These are phyloP conservation scores for Dittrichia graveolens DNA, from an alignment of 129 eudicot species.

Conservation along the genomic window DNA sequence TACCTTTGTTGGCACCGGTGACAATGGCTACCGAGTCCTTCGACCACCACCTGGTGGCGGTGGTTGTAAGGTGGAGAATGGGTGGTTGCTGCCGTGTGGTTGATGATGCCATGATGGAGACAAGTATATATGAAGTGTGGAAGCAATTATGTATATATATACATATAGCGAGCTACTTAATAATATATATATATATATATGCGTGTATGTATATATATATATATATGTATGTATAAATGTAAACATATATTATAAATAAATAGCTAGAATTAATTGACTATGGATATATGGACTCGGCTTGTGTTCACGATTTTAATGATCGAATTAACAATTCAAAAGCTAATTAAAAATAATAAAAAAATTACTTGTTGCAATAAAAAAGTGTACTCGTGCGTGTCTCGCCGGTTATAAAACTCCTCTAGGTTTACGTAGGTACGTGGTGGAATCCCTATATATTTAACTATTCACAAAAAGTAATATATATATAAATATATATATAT, in stretches of 20 bases:
- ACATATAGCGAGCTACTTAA: not conserved
- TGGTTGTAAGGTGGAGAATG: not conserved
- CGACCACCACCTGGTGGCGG: constrained; percentile 71
- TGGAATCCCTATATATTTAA: not conserved
- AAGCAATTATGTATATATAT: constrained; percentile 3
- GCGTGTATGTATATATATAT: not conserved
- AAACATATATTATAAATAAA: not conserved
- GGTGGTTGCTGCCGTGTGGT: constrained; percentile 7
- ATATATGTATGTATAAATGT: not conserved
- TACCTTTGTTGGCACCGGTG: constrained; percentile 90
- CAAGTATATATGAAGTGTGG: constrained; percentile 6
- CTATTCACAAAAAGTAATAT: not conserved
- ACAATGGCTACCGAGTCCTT: constrained; percentile 72
- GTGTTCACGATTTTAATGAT: not conserved
- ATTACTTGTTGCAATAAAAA: not conserved
- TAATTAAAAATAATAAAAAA: not conserved
- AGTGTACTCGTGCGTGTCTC: constrained; percentile 13
- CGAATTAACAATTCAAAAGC: not conserved
- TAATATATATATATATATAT: too few relatives aligned
- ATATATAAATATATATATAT: too few relatives aligned
- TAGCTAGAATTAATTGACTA: not conserved
- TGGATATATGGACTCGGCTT: not conserved
- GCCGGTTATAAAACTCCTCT: constrained; percentile 16
- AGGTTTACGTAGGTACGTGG: constrained; percentile 12
- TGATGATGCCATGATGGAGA: constrained; percentile 22